Evolutionary conservation across 208 protist genomes (phyloP).

Genomic region (Trypanosoma lewisi): DNA sequence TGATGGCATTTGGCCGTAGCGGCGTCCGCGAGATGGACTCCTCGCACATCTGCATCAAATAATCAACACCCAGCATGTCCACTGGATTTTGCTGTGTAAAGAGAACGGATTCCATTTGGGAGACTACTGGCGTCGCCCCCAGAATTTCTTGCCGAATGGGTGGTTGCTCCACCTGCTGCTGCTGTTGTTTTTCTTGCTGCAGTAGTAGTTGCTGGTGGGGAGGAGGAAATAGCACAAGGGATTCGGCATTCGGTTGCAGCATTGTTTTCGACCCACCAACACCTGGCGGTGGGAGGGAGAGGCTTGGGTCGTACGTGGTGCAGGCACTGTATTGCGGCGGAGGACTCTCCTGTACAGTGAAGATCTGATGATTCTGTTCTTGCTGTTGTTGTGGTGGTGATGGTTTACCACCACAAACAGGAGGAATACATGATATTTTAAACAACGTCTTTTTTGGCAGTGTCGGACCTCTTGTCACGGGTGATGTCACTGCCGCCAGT

Average conservation of each 20-base stretch:
- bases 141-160: conserved; percentile 5
- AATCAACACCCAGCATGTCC: conserved; percentile 47
- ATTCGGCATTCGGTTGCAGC: conserved; percentile 22
- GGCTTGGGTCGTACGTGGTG: conserved; percentile 33
- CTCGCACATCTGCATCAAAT: conserved; percentile 65
- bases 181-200: not conserved
- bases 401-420: conserved; percentile 3
- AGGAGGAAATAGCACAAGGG: conserved; percentile 38
- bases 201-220: conserved; percentile 18
- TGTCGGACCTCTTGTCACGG: conserved; percentile 24
- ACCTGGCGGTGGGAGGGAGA: not conserved
- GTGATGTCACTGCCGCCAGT: not conserved
- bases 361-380: conserved; percentile 4
- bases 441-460: conserved; percentile 47
- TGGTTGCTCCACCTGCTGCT: not conserved
- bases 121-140: conserved; percentile 6
- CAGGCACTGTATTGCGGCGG: conserved; percentile 4
- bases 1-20: conserved; percentile 14
- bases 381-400: not conserved
- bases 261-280: not conserved
- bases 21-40: conserved; percentile 52
- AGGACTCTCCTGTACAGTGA: conserved; percentile 11
- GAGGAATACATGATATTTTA: conserved; percentile 6
- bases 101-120: not conserved
- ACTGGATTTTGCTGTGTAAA: not conserved